These are phyloP conservation scores for Hymenoscyphus scutula DNA, from an alignment of 2,329 filamentous ascomycete genomes.

Conservation along the genomic window DNA sequence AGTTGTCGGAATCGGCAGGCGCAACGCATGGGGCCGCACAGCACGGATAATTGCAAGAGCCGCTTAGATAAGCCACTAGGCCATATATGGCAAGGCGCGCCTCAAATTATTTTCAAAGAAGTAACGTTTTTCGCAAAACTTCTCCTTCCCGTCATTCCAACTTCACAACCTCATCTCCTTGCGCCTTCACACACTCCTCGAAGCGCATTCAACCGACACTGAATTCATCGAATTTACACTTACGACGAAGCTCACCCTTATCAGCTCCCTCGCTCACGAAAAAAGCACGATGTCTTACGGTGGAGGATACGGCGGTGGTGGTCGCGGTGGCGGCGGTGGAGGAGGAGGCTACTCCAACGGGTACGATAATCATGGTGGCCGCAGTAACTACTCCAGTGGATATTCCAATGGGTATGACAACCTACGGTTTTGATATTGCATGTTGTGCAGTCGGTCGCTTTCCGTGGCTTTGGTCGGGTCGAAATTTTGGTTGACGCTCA, in stretches of 20 bases:
- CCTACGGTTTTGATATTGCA: slow-evolving; percentile 37
- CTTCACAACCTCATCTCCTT: slow-evolving; percentile 24
- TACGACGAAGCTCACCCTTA: slow-evolving; percentile 13
- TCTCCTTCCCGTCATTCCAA: slow-evolving; percentile 15
- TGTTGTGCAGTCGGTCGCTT: slow-evolving; percentile 35
- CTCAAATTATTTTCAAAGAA: slow-evolving; percentile 11
- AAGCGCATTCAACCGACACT: slow-evolving; percentile 10
- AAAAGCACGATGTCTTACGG: slow-evolving; percentile 65
- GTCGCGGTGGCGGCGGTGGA: slow-evolving; percentile 43
- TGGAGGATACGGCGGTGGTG: slow-evolving; percentile 44
- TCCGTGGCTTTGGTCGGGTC: slow-evolving; percentile 34
- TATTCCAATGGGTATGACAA: slow-evolving; percentile 50
- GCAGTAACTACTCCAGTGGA: slow-evolving; percentile 47
- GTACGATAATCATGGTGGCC: slow-evolving; percentile 49
- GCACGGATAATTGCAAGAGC: no score
- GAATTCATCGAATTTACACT: slow-evolving; percentile 12
- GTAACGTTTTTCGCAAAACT: slow-evolving; percentile 23
- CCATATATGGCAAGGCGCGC: slow-evolving; percentile 6
- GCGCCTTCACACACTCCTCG: slow-evolving; percentile 23
- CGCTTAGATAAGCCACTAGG: slow-evolving; percentile 1
- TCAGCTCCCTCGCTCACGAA: slow-evolving; percentile 22
- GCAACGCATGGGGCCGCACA: background rate
- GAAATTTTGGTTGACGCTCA: slow-evolving; percentile 25
- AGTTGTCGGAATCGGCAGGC: background rate
- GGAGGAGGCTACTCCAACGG: slow-evolving; percentile 53